Evolutionary conservation across 2,329 filamentous ascomycete species (phyloP), one percentile per base, ranked within the genome.

Genomic region (Aspergillus melleus): DNA sequence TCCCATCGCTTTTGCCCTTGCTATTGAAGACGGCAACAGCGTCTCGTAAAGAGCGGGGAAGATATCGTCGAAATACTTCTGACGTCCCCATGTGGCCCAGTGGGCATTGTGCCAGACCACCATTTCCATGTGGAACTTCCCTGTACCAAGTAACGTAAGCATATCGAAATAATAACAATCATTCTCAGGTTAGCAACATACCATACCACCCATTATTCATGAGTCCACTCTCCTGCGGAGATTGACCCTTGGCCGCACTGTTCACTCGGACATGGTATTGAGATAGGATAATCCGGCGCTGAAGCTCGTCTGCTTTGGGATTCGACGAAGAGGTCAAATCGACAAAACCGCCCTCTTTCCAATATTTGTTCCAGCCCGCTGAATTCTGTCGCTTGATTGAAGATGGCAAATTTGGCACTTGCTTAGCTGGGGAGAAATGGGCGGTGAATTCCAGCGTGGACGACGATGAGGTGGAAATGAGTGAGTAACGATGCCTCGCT

Each of bases 191-290:
- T 12, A 14, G 12, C 32, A 16, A 62, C 61, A 6, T 49, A 52
- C 62, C 62, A 24, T 64, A 64, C 62, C 62, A 64, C 47, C 62
- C 62, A 24, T 64, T 64, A 19, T 64, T 62, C 62, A 64, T 64
- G 12, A 64, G 22, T 3, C 62, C 62, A 22, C 62, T 63, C 20
- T 64, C 62, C 47, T 64, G 62, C 1, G 62, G 62, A 1, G 60
- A 59, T 53, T 64, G 62, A 3, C 58, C 60, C 10, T 44, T 63
- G 0, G 60, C 60, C 8, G 62, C 62, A 42, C 60, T 62, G 22
- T 64, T 64, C 0, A 62, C 58, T 0, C 62, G 55, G 4, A 64
- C 60, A 47, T 64, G 62, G 20, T 62, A 64, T 22, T 62, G 62
- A 4, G 62, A 64, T 2, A 64, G 51, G 6, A 64, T 59, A 19